Base-by-base conservation (phyloP, 139 green algal genomes). In the Chlorella sp. region DNA sequence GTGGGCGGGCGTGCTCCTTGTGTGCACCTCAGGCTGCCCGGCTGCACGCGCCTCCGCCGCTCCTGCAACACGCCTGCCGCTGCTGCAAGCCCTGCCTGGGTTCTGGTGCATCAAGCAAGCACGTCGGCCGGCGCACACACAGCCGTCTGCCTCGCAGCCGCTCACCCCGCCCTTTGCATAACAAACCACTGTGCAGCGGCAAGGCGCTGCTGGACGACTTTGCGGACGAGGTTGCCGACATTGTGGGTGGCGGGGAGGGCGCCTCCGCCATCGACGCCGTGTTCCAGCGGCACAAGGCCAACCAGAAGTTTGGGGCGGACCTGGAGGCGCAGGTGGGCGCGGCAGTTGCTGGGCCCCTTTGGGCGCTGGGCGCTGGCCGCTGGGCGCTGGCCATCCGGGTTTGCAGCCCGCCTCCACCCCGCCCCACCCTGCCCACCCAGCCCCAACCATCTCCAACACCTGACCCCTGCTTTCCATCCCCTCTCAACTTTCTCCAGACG, bases 171-270 rank as follows among this genome's bases (percentile, higher is more conserved):
- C 38, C 40, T n/a, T n/a, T n/a, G n/a, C n/a, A n/a, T n/a, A n/a
- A n/a, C n/a, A n/a, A n/a, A n/a, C n/a, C n/a, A n/a, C n/a, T n/a
- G n/a, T 20, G 56, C 76, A 82, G 83, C 43, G 67, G 70, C 80
- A 87, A 87, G 46, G 88, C 76, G 20, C 86, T 95, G 84, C 77
- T 98, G 77, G 95, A 97, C 73, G 96, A 99, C 91, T 98, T 99
- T 90, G 93, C 92, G 5, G 96, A 98, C 83, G 96, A 99, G 76
- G 93, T 98, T 72, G 94, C 89, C 0, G 96, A 95, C 89, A 80
- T 99, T 38, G 90, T 97, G 62, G 90, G 85, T 19, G 84, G 14
- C 11, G 79, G 48, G 28, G 93, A 96, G 46, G 90, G 85, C 34
- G 83, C 22, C 34, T 67, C 56, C 32, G 70, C 78, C n/a, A 75